These are phyloP conservation scores for Quambalaria eucalypti DNA, from an alignment of 1,284 basidiomycete species.

Conservation along the genomic window DNA sequence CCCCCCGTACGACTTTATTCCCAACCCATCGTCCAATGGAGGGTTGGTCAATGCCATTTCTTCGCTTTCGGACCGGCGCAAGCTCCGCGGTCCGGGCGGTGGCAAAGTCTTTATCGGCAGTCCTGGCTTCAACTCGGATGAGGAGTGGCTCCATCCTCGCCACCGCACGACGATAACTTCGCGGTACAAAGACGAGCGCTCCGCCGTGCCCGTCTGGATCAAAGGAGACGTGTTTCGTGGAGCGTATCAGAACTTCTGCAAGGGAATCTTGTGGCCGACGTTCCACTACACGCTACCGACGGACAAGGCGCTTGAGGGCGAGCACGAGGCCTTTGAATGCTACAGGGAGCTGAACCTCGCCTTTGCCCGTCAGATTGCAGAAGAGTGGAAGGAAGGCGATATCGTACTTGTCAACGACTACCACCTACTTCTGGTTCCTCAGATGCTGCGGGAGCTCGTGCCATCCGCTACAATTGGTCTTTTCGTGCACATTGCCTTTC, in stretches of 20 bases:
- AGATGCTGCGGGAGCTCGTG: slow-evolving; percentile 59
- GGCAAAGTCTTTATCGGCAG: slow-evolving; percentile 42
- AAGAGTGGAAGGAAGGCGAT: slow-evolving; percentile 68
- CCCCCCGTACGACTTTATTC: slow-evolving; percentile 33
- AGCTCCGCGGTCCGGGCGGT: neutral
- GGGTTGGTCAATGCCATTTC: slow-evolving; percentile 44
- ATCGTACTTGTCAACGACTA: slow-evolving; percentile 54
- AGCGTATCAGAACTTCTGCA: slow-evolving; percentile 78
- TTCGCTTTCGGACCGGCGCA: slow-evolving; percentile 17
- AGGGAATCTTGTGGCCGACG: slow-evolving; percentile 80
- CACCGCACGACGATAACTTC: slow-evolving; percentile 56
- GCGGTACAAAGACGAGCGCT: slow-evolving; percentile 56
- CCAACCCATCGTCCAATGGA: slow-evolving; percentile 43
- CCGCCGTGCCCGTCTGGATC: slow-evolving; percentile 71
- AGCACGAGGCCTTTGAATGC: slow-evolving; percentile 64
- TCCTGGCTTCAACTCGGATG: slow-evolving; percentile 29
- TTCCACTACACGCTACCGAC: slow-evolving; percentile 77
- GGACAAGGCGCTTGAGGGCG: slow-evolving; percentile 70
- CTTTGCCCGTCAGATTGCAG: slow-evolving; percentile 68
- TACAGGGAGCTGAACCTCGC: slow-evolving; percentile 73
- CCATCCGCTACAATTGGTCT: slow-evolving; percentile 69
- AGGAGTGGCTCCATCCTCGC: slow-evolving; percentile 25
- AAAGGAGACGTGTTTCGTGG: slow-evolving; percentile 55
- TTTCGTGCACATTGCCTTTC: slow-evolving; percentile 82
- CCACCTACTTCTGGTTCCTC: slow-evolving; percentile 76